Percentiles rank a stretch among this genome's conserved stretches.
Evolutionary conservation across 352 stramenopile genomes (phyloP).

Genomic region (Phytophthora europaea): DNA sequence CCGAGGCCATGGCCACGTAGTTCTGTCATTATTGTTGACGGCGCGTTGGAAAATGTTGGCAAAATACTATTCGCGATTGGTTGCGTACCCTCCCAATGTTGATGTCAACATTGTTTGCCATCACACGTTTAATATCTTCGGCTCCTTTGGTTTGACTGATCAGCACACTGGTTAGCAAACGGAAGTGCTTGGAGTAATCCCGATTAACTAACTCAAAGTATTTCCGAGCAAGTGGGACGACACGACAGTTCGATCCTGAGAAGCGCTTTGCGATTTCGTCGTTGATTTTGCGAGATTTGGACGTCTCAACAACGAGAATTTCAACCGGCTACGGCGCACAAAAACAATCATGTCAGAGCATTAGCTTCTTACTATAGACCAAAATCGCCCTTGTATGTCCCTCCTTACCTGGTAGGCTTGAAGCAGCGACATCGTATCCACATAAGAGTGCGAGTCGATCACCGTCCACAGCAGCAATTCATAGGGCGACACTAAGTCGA

Average conservation of each 20-base stretch:
- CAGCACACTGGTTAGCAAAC: neutral
- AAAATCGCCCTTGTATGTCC: neutral
- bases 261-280: constrained; percentile 77
- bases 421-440: constrained; percentile 75
- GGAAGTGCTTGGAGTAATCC: neutral
- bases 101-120: constrained; percentile 85
- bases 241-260: constrained; percentile 55
- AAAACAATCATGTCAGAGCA: neutral
- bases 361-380: neutral
- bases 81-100: constrained; percentile 74
- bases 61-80: neutral
- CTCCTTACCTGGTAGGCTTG: constrained; percentile 69
- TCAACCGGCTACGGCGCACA: constrained; percentile 60
- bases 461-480: constrained; percentile 83
- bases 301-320: constrained; percentile 76
- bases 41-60: neutral
- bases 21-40: constrained; percentile 53
- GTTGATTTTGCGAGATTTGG: constrained; percentile 70
- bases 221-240: constrained; percentile 79
- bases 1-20: constrained; percentile 85
- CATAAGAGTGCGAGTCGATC: constrained; percentile 83
- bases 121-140: constrained; percentile 86
- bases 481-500: constrained; percentile 76
- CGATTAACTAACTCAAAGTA: constrained; percentile 77
- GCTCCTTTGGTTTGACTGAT: constrained; percentile 85